Evolutionary conservation across 2,329 filamentous ascomycete species (phyloP).

Genomic region (Madurella mycetomatis): DNA sequence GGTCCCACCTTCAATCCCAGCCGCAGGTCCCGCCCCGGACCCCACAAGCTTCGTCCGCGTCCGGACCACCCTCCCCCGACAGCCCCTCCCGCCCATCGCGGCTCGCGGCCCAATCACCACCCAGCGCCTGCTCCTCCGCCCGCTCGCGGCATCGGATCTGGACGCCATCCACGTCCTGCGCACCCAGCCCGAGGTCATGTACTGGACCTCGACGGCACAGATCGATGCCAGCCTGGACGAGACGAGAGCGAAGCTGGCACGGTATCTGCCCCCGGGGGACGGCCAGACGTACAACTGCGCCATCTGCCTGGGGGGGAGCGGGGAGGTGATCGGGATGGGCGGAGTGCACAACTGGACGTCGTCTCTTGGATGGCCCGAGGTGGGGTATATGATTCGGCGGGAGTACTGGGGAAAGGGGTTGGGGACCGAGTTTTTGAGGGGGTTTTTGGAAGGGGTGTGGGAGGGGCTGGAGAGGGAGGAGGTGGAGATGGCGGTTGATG

Average conservation of each 20-base stretch:
- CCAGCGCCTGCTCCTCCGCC: conserved; percentile 51
- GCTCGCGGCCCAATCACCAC: conserved; percentile 43
- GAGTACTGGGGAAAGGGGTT: conserved; percentile 54
- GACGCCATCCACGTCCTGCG: conserved; percentile 49
- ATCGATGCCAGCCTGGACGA: conserved; percentile 42
- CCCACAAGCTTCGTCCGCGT: conserved; percentile 35
- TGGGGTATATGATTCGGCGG: conserved; percentile 54
- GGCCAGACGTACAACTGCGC: conserved; percentile 52
- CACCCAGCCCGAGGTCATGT: conserved; percentile 58
- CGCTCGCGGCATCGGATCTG: conserved; percentile 47
- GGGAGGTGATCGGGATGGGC: conserved; percentile 49
- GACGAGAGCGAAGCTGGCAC: conserved; percentile 38
- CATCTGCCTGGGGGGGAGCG: conserved; percentile 44
- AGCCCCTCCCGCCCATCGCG: conserved; percentile 38
- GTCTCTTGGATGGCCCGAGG: conserved; percentile 50
- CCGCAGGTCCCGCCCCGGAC: conserved; percentile 14
- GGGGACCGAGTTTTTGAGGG: conserved; percentile 52
- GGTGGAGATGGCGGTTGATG: conserved; percentile 41
- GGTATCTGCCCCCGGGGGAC: conserved; percentile 47
- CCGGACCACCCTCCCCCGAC: conserved; percentile 44
- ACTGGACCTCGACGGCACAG: conserved; percentile 44
- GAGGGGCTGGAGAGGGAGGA: conserved; percentile 45
- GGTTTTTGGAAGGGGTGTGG: conserved; percentile 41
- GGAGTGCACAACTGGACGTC: conserved; percentile 37
- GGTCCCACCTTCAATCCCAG: neutral